A percentile compares a stretch with the other conserved stretches of the same genome.
Conservation (phyloP, 2,329 filamentous ascomycete species). For the Trichoderma simmonsii region DNA sequence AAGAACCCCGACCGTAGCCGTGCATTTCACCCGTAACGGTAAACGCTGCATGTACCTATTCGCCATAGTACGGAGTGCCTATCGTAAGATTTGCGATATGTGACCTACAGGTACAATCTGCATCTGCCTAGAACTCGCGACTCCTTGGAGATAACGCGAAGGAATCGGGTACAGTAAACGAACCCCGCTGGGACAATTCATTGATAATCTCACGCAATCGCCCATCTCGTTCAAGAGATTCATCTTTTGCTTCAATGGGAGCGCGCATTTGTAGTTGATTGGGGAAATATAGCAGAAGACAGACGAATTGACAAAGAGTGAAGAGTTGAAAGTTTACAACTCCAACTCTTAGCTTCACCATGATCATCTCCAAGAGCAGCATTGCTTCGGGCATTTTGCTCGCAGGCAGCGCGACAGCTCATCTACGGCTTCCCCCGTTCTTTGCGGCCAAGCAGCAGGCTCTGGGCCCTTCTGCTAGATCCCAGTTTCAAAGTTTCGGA, state of each 20-base stretch:
- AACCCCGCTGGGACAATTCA: not conserved
- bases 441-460: not conserved
- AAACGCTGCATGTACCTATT: not conserved
- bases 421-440: not conserved
- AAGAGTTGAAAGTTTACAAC: not conserved
- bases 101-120: not conserved
- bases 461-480: not conserved
- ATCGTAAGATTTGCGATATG: not conserved
- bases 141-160: not conserved
- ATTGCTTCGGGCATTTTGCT: not conserved
- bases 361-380: not conserved
- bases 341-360: not conserved
- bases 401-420: not conserved
- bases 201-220: not conserved
- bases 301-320: not conserved
- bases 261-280: not conserved
- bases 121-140: not conserved
- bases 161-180: conserved; percentile 10
- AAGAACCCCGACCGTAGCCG: not conserved
- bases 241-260: not conserved
- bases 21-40: not conserved
- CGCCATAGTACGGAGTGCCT: too few species aligned
- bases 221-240: not conserved
- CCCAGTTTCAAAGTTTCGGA: not conserved
- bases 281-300: not conserved